These are phyloP conservation scores for Cryphonectria parasitica DNA, from an alignment of 2,329 filamentous ascomycete genomes.

Conservation along the genomic window DNA sequence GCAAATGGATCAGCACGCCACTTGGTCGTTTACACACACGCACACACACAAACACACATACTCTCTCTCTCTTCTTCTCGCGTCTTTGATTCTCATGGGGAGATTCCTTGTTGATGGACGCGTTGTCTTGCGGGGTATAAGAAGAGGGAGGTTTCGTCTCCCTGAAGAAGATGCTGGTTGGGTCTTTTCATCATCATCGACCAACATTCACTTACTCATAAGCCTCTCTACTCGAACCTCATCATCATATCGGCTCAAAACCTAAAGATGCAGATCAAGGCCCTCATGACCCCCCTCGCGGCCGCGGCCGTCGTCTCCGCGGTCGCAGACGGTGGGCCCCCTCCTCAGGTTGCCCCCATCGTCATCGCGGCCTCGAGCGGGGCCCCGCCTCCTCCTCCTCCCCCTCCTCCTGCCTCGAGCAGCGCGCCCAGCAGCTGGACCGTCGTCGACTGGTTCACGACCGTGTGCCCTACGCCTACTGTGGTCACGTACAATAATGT, in stretches of 20 bases:
- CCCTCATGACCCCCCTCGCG: constrained; percentile 35
- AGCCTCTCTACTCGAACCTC: neutral
- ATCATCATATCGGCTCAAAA: neutral
- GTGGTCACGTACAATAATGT: constrained; percentile 54
- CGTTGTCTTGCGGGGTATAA: neutral
- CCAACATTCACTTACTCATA: neutral
- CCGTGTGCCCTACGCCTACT: constrained; percentile 53
- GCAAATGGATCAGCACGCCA: neutral
- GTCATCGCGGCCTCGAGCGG: constrained; percentile 17
- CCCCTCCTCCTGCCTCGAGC: constrained; percentile 10
- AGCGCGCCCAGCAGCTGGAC: constrained; percentile 18
- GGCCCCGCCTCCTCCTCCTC: neutral
- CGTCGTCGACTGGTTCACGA: constrained; percentile 43
- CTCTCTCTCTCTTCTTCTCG: neutral
- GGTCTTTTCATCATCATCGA: neutral
- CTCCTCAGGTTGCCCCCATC: constrained; percentile 33
- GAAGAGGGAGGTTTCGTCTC: neutral
- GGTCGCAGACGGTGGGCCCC: constrained; percentile 31
- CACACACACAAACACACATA: too few relatives aligned
- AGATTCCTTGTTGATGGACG: neutral
- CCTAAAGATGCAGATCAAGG: constrained; percentile 38
- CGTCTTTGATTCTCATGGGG: neutral
- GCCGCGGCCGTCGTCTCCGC: constrained; percentile 33
- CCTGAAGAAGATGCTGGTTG: neutral
- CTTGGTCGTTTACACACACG: neutral